phyloP scores from a whole-genome alignment of 75 land plant species.

The Chamaecyparis obtusa region DNA sequence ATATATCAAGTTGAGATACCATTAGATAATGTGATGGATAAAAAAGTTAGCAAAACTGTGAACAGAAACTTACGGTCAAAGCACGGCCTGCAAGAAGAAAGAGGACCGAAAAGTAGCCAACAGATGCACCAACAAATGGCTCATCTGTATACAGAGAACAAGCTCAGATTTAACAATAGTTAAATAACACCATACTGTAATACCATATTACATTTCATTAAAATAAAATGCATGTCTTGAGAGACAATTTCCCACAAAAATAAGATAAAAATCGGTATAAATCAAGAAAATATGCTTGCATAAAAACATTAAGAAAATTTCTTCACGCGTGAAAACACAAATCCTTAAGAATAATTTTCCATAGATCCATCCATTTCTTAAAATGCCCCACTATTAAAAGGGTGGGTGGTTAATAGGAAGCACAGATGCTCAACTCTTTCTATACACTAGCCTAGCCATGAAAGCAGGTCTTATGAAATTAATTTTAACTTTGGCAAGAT shows the following conservation, averaged over 20 bases:
- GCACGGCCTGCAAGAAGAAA: conserved; percentile 96
- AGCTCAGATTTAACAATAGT: background rate
- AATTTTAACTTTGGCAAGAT: background rate
- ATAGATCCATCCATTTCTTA: background rate
- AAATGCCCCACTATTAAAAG: background rate
- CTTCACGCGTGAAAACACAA: background rate
- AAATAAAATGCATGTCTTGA: background rate
- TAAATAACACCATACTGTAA: background rate
- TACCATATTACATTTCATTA: background rate
- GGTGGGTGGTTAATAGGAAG: background rate
- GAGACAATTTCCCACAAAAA: background rate
- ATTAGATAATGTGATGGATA: background rate
- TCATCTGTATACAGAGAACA: conserved; percentile 52
- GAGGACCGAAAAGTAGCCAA: conserved; percentile 94
- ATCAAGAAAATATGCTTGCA: background rate
- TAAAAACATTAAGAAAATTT: background rate
- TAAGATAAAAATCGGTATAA: background rate
- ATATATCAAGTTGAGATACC: background rate
- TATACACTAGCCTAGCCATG: background rate
- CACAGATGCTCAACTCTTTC: background rate
- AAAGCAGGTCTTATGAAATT: background rate
- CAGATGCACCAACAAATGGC: conserved; percentile 97
- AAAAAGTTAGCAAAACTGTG: background rate
- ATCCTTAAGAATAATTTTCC: background rate
- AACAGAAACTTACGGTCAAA: conserved; percentile 68